A percentile compares a stretch with the other conserved stretches of the same genome.
Evolutionary conservation across 495 filamentous ascomycete genomes (phyloP).

Genomic region (Amorphotheca resinae): DNA sequence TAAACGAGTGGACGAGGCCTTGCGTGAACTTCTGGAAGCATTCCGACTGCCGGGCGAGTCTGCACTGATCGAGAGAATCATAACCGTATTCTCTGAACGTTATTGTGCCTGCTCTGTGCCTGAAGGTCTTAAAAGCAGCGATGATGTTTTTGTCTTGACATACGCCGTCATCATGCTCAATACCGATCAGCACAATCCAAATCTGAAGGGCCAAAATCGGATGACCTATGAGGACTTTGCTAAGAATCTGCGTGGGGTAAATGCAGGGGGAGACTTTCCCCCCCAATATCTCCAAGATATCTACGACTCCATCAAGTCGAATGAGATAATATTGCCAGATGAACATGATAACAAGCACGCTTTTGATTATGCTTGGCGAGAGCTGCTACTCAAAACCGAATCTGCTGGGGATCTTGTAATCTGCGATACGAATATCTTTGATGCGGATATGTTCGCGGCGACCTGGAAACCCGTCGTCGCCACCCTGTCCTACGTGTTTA

Average conservation of each 20-base stretch:
- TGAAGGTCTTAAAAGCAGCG: constrained; percentile 70
- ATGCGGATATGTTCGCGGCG: constrained; percentile 93
- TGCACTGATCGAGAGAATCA: constrained; percentile 82
- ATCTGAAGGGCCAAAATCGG: constrained; percentile 64
- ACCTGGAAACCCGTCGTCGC: constrained; percentile 94
- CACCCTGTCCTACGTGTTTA: constrained; percentile 94
- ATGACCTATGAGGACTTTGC: constrained; percentile 77
- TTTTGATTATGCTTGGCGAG: constrained; percentile 96
- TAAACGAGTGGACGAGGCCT: constrained; percentile 78
- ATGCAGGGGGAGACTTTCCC: constrained; percentile 72
- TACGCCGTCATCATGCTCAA: constrained; percentile 96
- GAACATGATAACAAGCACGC: constrained; percentile 94
- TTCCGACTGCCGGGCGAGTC: constrained; percentile 94
- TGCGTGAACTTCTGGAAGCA: constrained; percentile 75
- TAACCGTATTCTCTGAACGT: constrained; percentile 73
- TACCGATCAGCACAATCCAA: constrained; percentile 90
- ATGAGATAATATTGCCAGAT: constrained; percentile 93
- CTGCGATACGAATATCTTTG: constrained; percentile 87
- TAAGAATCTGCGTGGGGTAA: constrained; percentile 79
- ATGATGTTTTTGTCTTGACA: constrained; percentile 80
- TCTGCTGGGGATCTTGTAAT: constrained; percentile 58
- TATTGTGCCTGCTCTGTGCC: constrained; percentile 65
- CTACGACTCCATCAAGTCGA: constrained; percentile 78
- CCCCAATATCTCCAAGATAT: constrained; percentile 78
- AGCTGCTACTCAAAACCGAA: constrained; percentile 77